These are phyloP conservation scores for Orbilia quercus DNA, from an alignment of 2,329 filamentous ascomycete species.

Conservation along the genomic window DNA sequence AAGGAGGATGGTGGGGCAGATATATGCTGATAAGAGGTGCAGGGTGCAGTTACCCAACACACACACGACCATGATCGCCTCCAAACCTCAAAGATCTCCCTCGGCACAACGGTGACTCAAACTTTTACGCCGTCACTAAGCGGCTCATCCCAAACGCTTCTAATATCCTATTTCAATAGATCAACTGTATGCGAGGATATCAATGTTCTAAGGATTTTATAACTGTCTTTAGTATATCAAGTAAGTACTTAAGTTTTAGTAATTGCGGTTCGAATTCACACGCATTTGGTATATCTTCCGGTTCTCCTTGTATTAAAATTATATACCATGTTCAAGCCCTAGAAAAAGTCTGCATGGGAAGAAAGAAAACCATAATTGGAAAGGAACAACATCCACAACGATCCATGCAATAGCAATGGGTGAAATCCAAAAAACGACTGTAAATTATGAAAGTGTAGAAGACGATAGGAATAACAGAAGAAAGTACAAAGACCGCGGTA, in stretches of 20 bases:
- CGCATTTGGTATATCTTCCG: not conserved
- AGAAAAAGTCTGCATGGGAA: not conserved
- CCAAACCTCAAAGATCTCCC: too few species aligned
- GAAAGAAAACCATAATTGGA: not conserved
- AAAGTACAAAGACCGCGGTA: slow-evolving; percentile 3
- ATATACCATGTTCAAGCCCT: not conserved
- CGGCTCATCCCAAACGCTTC: too few species aligned
- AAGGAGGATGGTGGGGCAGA: slow-evolving; percentile 35
- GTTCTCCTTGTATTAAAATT: not conserved
- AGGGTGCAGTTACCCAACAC: slow-evolving; percentile 39
- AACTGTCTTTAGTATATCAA: too few species aligned
- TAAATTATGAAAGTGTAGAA: not conserved
- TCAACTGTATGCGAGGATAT: too few species aligned
- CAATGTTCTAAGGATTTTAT: too few species aligned
- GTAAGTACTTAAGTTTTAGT: too few species aligned
- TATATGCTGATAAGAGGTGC: slow-evolving; percentile 21
- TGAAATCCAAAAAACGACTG: slow-evolving; percentile 8
- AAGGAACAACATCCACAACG: not conserved
- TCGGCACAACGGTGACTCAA: slow-evolving; percentile 19
- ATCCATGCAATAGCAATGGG: not conserved
- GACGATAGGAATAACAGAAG: not conserved
- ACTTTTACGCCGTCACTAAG: slow-evolving; percentile 34
- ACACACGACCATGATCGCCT: too few species aligned
- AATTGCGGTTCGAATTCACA: too few species aligned
- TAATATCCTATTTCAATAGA: too few species aligned